Evolutionary conservation across 768 basidiomycete species (phyloP), one percentile per base, ranked within the genome.

Genomic region (Amanita pseudoporphyria): DNA sequence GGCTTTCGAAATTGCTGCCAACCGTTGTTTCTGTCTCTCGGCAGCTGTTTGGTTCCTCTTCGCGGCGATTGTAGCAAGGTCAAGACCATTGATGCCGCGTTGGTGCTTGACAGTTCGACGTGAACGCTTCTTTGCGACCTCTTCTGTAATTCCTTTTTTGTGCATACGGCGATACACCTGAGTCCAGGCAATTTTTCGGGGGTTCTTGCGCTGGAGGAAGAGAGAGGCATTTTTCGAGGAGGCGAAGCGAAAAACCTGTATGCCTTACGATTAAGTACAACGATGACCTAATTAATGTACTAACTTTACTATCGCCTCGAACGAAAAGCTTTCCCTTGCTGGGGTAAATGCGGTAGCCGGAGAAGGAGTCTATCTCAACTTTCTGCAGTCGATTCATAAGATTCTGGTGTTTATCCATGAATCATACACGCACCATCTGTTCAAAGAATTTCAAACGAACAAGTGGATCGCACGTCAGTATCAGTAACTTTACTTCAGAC

Each of bases 61-160:
- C 58, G 94, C 94, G 47, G 83, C 78, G 67, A 98, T 97, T 60
- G 90, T 67, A 46, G 84, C 79, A 53, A 98, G 81, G 68, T 97
- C 93, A 57, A 92, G 91, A 69, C 96, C 96, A 62, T 93, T 92
- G 68, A 98, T 92, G 55, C 96, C 96, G 64, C 96, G 91, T 74
- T 95, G 84, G 75, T 91, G 84, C 78, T 98, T 99, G 64, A 98
- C 91, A 56, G 90, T 92, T 70, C 85, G 84, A 71, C 94, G 88
- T 45, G 88, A 87, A 56, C 95, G 87, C 77, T 96, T 97, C 91
- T 98, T 99, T 62, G 93, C 92, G 47, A 94, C 87, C 71, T 98
- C 95, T 73, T 98, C 95, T 45, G 93, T 93, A 68, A 98, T 82
- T 68, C 96, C 96, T 84, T 99, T 99, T 83, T 95, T 96, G 82